Base-by-base conservation (phyloP, 2,329 filamentous ascomycete genomes). In the Gremmenia infestans region DNA sequence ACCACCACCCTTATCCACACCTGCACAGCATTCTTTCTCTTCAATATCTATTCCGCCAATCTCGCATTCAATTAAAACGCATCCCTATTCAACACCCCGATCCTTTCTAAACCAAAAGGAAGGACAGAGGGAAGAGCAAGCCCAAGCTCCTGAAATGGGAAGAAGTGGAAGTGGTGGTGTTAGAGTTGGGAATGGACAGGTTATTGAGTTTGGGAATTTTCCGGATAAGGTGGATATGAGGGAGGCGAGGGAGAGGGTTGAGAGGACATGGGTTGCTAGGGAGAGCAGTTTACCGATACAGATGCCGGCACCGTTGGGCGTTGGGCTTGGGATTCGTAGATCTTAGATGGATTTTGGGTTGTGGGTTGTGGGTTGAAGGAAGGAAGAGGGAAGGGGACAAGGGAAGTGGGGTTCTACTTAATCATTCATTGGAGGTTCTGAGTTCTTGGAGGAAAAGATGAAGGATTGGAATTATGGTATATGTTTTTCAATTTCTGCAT, bases 161-260 rank as follows among this genome's bases (percentile, higher is more conserved):
- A 54, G 57, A 0, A 57, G 42, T 55, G 58, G 55, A 0, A 58
- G 55, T 51, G 63, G 57, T 2, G 63, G 62, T 0, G 39, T 64
- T 11, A 55, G 32, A 11, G 46, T 63, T 14, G 58, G 55, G 4
- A 42, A 55, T 12, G 53, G 59, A 1, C 51, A 53, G 25, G 35
- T 67, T 8, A 61, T 67, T 51, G 60, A 57, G 12, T 68, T 68
- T 58, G 65, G 65, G 2, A 63, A 63, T 50, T 60, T 60, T 36
- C 60, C 62, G 9, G 64, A 67, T n/a, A 25, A 45, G 19, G 61
- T 64, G 12, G 55, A 49, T 57, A 50, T 56, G 35, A 50, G 50
- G 28, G 50, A 50, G n/a, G 58, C 56, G 19, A 55, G 56, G 42
- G 58, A 60, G 32, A 40, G 60, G 19, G 61, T 62, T n/a, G 45